Conservation (phyloP, 306 rosid species). For the Cucurbita moschata region DNA sequence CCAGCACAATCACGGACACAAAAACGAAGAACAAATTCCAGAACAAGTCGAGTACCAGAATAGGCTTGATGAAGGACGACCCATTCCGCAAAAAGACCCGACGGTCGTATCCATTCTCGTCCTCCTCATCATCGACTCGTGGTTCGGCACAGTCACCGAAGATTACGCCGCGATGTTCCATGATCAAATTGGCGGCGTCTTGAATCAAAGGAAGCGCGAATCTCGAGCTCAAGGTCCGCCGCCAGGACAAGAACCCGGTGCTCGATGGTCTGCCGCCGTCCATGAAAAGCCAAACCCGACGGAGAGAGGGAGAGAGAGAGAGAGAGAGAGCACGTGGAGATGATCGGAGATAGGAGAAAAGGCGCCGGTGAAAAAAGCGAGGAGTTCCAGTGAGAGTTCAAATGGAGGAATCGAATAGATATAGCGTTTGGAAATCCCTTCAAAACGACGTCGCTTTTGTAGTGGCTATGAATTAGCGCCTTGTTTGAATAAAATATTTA, state of each 20-base stretch:
- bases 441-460: neutral
- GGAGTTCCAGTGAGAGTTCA: neutral
- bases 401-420: neutral
- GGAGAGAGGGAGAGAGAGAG: conserved; percentile 6
- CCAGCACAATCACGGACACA: conserved; percentile 40
- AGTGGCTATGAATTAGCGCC: neutral
- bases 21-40: conserved; percentile 61
- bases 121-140: conserved; percentile 16
- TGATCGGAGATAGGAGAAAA: neutral
- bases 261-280: conserved; percentile 24
- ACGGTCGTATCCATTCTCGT: neutral
- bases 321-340: neutral
- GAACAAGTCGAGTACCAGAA: conserved; percentile 44
- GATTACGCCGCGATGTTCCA: conserved; percentile 24
- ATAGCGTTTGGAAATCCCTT: neutral
- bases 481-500: neutral
- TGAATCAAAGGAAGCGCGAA: conserved; percentile 28
- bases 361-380: neutral
- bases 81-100: conserved; percentile 6
- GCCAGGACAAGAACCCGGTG: conserved; percentile 15
- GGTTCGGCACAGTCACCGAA: conserved; percentile 17
- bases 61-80: conserved; percentile 27
- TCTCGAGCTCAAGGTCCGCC: conserved; percentile 17
- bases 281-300: conserved; percentile 9
- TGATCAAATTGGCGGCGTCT: conserved; percentile 22